Evolutionary conservation across 169 alveolate genomes (phyloP), one percentile per base, ranked within the genome.

Genomic region (Eimeria zaria): DNA sequence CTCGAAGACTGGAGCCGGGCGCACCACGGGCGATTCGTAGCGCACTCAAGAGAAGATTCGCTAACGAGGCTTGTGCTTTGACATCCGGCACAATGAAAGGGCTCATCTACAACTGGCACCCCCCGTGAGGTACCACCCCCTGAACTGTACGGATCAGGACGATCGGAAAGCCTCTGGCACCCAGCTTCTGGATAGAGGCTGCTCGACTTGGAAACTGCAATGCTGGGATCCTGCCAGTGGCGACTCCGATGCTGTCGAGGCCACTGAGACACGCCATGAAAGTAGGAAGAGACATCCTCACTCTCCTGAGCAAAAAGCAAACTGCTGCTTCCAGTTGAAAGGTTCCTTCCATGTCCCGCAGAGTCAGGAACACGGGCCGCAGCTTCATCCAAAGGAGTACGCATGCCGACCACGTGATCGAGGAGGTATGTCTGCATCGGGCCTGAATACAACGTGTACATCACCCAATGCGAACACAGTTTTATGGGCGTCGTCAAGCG

Each of bases 401-500:
- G 93, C 93, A 85, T 39, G 93, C 76, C 93, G 14, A 85, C 93
- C 80, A 85, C 95, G 69, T 69, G 95, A 24, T 89, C 95, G n/a
- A 89, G 85, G 33, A 89, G 41, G 85, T 89, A 89, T 22, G 95
- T 89, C 53, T 89, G 62, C 95, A 89, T 89, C 9, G 53, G 85
- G 74, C 95, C 93, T 85, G 93, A 22, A 14, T 46, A 55, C 64
- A 36, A 53, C 8, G 27, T 27, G 67, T 27, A 24, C 1, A 36
- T 20, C 33, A 41, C 58, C 64, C 14, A 0, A 22, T 30, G 33
- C 5, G 46, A 64, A 41, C 36, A 22, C 62, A n/a, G 1, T 12
- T 9, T 33, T 36, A 27, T 69, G 9, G 11, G 80, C 51, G 11
- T 67, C 69, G 27, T 7, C 64, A 78, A 46, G 12, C 48, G 44